Evolutionary conservation across 2,329 filamentous ascomycete species (phyloP), one percentile per base, ranked within the genome.

Genomic region (Fusarium tricinctum): DNA sequence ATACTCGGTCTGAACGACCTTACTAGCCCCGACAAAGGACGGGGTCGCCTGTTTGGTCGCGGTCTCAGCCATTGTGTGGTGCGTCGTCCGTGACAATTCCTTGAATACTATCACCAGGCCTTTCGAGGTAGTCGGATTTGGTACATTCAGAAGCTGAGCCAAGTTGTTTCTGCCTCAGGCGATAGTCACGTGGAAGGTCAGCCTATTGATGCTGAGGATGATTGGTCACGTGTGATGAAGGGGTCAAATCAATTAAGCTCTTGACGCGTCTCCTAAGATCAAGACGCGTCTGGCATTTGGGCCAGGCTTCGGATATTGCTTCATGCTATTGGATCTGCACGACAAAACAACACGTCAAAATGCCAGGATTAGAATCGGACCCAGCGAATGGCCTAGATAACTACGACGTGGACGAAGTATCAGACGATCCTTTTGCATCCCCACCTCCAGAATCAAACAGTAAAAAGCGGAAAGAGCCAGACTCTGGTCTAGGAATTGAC

Each of bases 1-100:
- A 80, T 92, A 98, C 64, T 96, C 91, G 75, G 92, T 92, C 79
- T 90, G 86, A 74, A 94, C 83, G 78, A 89, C 86, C 88, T 96
- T 97, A 78, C 91, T 90, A 60, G 78, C 75, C 60, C 78, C 79
- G 58, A 78, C 74, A 66, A 74, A 81, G 52, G 79, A 76, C 61
- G 76, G 61, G 39, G 70, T 68, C 54, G 74, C 68, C 74, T 79
- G 78, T 73, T 80, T 81, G 63, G 75, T 79, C 74, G 75, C 73
- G 66, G 71, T 78, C 63, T 80, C 78, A 67, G 78, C 78, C 79
- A 81, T 81, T 73, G 63, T 79, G 72, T 54, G 67, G 60, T 75
- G 58, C 64, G 66, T 73, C 66, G 70, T 73, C 73, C 70, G 68
- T 67, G 69, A 64, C 66, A 74, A 71, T 71, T 70, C 68, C 64